Conservation (phyloP, 2,329 filamentous ascomycete species). For the Emericellopsis atlantica region DNA sequence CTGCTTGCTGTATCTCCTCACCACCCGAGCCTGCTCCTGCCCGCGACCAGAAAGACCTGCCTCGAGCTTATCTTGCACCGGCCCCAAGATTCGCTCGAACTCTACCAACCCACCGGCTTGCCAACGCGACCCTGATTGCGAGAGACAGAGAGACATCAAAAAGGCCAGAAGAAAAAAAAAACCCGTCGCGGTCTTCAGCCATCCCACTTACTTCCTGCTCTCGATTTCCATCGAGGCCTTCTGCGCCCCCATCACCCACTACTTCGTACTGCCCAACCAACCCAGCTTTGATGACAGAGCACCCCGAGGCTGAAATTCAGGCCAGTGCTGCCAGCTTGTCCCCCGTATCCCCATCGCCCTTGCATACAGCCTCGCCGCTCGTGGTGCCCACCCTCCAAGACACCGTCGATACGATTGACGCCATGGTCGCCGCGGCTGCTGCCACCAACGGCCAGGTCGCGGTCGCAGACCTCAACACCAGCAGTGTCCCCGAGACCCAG, state of each 20-base stretch:
- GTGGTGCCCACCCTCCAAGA: constrained; percentile 38
- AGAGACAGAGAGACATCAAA: too few species aligned
- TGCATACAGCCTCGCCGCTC: constrained; percentile 31
- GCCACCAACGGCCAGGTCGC: constrained; percentile 11
- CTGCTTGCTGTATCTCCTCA: too few species aligned
- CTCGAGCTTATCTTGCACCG: too few species aligned
- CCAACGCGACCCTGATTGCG: neutral
- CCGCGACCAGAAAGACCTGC: too few species aligned
- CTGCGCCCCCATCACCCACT: neutral
- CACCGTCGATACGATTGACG: constrained; percentile 36
- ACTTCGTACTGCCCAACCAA: neutral
- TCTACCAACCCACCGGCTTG: neutral
- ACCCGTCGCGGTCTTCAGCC: too few species aligned
- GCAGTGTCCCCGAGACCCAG: constrained; percentile 10
- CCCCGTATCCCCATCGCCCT: constrained; percentile 35
- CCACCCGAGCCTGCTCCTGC: too few species aligned
- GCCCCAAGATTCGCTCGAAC: neutral
- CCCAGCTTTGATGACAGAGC: constrained; percentile 23
- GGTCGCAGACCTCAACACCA: constrained; percentile 14
- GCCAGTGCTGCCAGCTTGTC: constrained; percentile 36
- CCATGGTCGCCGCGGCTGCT: constrained; percentile 26
- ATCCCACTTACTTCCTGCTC: neutral
- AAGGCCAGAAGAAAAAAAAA: too few species aligned
- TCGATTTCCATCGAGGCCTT: neutral
- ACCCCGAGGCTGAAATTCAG: constrained; percentile 31